Evolutionary conservation across 129 eudicot genomes (phyloP).

Genomic region (Tagetes erecta): DNA sequence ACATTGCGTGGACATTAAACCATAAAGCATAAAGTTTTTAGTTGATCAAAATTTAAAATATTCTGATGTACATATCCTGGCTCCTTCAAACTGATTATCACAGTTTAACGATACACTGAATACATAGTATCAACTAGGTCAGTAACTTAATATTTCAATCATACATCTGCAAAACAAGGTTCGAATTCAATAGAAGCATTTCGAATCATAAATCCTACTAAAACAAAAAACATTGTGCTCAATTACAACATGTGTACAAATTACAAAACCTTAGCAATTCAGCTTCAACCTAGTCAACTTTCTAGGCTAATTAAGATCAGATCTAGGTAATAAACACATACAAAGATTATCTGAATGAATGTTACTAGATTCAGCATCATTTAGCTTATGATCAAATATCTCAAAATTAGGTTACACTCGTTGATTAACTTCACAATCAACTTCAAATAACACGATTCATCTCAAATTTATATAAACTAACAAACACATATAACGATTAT

Average conservation of each 20-base stretch:
- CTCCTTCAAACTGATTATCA: neutral
- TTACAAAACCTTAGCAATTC: neutral
- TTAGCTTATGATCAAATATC: slow-evolving; percentile 18
- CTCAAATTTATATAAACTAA: slow-evolving; percentile 12
- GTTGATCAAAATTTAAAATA: neutral
- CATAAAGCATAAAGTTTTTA: neutral
- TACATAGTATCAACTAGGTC: slow-evolving; percentile 6
- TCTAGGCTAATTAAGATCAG: neutral
- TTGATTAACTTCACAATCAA: neutral
- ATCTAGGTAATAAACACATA: neutral
- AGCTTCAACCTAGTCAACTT: neutral
- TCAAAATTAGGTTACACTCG: slow-evolving; percentile 21
- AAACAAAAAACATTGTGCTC: neutral
- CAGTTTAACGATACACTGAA: neutral
- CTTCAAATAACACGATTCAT: slow-evolving; percentile 16
- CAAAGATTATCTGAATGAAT: no score
- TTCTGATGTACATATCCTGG: neutral
- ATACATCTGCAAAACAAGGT: neutral
- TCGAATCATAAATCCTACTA: neutral
- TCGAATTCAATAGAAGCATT: neutral
- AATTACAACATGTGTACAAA: neutral
- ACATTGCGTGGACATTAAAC: slow-evolving; percentile 1
- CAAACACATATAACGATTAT: slow-evolving; percentile 12
- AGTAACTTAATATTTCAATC: neutral
- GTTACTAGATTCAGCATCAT: slow-evolving; percentile 5